phyloP scores from a whole-genome alignment of 345 rosid genomes.

The Rubroshorea leprosula region DNA sequence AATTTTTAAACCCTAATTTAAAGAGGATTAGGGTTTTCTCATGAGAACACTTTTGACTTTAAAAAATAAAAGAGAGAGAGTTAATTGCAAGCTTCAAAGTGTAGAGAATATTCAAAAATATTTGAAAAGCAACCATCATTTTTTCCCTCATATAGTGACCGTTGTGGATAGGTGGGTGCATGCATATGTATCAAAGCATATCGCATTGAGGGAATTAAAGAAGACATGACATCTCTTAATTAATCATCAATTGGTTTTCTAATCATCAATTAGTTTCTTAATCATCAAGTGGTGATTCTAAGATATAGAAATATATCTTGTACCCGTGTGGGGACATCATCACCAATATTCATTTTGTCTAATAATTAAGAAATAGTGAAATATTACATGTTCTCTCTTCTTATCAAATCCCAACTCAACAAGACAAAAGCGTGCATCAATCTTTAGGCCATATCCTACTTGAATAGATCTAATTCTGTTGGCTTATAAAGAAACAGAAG shows the following conservation, averaged over 20 bases:
- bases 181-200: conserved; percentile 7
- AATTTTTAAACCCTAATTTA: too few species aligned
- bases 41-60: conserved; percentile 37
- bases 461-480: neutral
- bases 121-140: conserved; percentile 33
- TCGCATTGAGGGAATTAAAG: conserved; percentile 21
- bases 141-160: conserved; percentile 16
- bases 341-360: conserved; percentile 35
- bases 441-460: conserved; percentile 6
- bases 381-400: conserved; percentile 23
- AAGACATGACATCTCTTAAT: conserved; percentile 23
- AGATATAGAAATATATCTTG: too few species aligned
- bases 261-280: too few species aligned
- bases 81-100: conserved; percentile 13
- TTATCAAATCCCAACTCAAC: conserved; percentile 20
- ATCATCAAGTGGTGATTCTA: too few species aligned
- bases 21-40: conserved; percentile 17
- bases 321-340: too few species aligned
- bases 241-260: too few species aligned
- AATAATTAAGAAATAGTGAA: conserved; percentile 9
- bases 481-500: neutral
- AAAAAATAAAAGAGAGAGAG: conserved; percentile 1
- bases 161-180: conserved; percentile 9
- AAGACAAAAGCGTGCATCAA: too few species aligned
- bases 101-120: conserved; percentile 39